These are phyloP conservation scores for Tetraselmis striata DNA, from an alignment of 139 green algal genomes.

Conservation along the genomic window DNA sequence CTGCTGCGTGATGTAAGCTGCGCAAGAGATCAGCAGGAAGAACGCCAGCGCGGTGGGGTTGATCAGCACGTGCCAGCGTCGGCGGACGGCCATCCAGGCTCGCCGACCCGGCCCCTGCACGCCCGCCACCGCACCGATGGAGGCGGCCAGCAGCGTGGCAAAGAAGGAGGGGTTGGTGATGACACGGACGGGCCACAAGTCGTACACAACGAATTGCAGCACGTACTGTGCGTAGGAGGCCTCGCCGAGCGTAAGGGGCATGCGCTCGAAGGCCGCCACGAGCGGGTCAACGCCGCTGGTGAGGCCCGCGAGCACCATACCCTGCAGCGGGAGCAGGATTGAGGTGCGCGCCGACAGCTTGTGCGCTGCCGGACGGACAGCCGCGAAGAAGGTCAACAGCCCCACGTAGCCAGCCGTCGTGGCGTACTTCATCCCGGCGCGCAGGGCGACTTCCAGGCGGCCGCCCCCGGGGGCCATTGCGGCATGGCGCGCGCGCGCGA, in stretches of 20 bases:
- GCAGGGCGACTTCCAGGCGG: background rate
- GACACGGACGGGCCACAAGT: background rate
- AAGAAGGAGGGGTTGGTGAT: slow-evolving; percentile 6
- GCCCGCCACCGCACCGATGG: background rate
- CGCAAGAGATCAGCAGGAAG: background rate
- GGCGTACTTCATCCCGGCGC: background rate
- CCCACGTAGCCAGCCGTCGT: slow-evolving; percentile 1
- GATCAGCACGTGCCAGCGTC: background rate
- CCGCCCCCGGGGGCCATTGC: background rate
- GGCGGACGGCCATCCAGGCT: background rate
- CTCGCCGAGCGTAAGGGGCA: background rate
- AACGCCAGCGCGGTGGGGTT: background rate
- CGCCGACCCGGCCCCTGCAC: background rate
- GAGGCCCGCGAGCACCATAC: slow-evolving; percentile 4
- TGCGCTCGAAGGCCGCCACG: background rate
- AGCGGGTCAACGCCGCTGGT: background rate
- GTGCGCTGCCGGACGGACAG: background rate
- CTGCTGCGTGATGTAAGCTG: background rate
- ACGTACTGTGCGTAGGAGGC: slow-evolving; percentile 11
- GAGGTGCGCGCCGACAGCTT: slow-evolving; percentile 5
- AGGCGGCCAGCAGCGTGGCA: background rate
- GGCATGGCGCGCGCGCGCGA: background rate
- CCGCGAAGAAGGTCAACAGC: background rate
- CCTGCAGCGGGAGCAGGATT: slow-evolving; percentile 6
- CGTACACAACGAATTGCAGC: slow-evolving; percentile 2